These are phyloP conservation scores for Calocera cornea DNA, from an alignment of 768 basidiomycete genomes.

Conservation along the genomic window DNA sequence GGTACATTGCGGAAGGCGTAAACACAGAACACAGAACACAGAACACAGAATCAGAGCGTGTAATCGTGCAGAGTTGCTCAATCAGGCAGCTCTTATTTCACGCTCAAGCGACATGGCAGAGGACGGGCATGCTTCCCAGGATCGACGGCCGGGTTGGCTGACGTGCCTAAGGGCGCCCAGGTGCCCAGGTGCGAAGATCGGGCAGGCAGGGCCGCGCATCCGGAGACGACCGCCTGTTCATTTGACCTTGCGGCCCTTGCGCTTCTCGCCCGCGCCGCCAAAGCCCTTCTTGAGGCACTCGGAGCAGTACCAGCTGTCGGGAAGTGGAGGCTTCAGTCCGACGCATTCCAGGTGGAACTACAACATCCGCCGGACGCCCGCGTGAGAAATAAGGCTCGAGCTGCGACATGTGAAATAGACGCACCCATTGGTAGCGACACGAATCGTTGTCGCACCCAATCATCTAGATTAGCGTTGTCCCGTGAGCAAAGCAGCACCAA, in stretches of 20 bases:
- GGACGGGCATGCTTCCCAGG: background rate
- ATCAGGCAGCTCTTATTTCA: background rate
- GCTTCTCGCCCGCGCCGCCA: background rate
- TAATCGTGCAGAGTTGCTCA: background rate
- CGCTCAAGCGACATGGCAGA: background rate
- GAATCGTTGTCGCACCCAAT: conserved; percentile 56
- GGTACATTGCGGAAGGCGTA: background rate
- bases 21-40: background rate
- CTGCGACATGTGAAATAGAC: conserved; percentile 18
- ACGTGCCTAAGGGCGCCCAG: too few species aligned
- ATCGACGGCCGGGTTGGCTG: background rate
- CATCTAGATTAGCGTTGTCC: conserved; percentile 45
- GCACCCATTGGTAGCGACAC: conserved; percentile 59
- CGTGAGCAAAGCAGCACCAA: conserved; percentile 13
- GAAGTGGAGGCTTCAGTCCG: conserved; percentile 40
- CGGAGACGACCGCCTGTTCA: background rate
- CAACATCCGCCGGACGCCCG: background rate
- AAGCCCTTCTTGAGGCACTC: conserved; percentile 34
- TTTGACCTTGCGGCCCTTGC: background rate
- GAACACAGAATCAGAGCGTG: background rate
- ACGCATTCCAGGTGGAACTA: conserved; percentile 56
- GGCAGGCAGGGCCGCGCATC: background rate
- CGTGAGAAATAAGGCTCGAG: background rate
- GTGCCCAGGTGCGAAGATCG: background rate
- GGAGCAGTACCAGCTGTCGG: conserved; percentile 46